Percentiles rank a stretch among this genome's conserved stretches.
Evolutionary conservation across 1,284 basidiomycete genomes (phyloP).

Genomic region (Uromyces viciae-fabae): DNA sequence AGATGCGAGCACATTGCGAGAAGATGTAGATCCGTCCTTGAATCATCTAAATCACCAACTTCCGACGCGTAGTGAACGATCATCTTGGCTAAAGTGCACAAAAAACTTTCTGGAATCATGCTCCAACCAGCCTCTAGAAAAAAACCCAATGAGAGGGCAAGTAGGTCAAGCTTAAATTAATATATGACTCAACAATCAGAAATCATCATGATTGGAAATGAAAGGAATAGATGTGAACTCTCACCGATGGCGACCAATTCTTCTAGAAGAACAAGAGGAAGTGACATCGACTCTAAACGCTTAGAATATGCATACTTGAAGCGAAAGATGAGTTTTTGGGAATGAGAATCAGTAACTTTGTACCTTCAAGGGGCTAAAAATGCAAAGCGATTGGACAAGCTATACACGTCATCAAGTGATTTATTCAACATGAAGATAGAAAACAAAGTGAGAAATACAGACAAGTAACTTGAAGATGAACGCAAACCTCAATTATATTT

Average conservation of each 20-base stretch:
- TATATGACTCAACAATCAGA: too few species aligned
- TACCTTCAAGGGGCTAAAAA: too few species aligned
- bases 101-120: constrained; percentile 2
- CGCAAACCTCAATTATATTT: constrained; percentile 14
- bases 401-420: not conserved
- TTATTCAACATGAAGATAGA: not conserved
- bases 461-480: not conserved
- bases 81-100: constrained; percentile 25
- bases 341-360: not conserved
- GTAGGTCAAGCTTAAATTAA: too few species aligned
- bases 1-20: not conserved
- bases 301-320: constrained; percentile 6
- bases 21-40: not conserved
- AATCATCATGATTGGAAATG: too few species aligned
- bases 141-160: too few species aligned
- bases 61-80: constrained; percentile 4
- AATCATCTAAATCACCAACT: not conserved
- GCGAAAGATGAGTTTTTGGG: too few species aligned
- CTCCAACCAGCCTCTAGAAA: constrained; percentile 17
- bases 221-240: not conserved
- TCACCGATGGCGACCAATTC: constrained; percentile 11
- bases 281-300: constrained; percentile 21
- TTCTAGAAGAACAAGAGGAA: constrained; percentile 21
- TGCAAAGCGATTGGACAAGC: not conserved
- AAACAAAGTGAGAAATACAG: not conserved